phyloP scores from a whole-genome alignment of 257 asterid genomes.

The Parsonsia alboflavescens region DNA sequence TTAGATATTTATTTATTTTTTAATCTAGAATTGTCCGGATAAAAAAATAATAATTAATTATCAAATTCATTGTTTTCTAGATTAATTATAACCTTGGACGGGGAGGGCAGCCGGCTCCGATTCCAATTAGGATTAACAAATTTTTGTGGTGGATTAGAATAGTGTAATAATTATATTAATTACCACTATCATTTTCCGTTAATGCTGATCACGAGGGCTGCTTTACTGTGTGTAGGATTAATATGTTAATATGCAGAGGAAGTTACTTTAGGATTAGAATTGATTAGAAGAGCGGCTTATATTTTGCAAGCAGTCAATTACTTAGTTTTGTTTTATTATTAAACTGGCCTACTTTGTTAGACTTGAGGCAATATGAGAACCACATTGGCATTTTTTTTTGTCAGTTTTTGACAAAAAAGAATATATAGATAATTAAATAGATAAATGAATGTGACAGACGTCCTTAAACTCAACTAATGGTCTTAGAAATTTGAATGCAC shows the following conservation, averaged over 20 bases:
- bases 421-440: too few species aligned
- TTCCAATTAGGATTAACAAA: not conserved
- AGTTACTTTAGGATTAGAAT: not conserved
- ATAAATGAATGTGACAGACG: too few species aligned
- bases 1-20: too few species aligned
- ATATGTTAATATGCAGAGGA: not conserved
- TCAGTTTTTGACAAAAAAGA: too few species aligned
- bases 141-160: not conserved
- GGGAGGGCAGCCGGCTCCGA: too few species aligned
- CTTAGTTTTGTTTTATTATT: conserved; percentile 2
- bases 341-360: not conserved
- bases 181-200: not conserved
- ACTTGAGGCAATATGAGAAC: too few species aligned
- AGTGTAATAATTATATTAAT: not conserved
- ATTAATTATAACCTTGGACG: too few species aligned
- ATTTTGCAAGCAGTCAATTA: not conserved
- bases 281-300: not conserved
- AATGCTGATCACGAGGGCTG: not conserved
- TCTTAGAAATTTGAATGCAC: conserved; percentile 19
- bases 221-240: not conserved
- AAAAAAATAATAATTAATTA: too few species aligned
- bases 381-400: too few species aligned
- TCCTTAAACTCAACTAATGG: conserved; percentile 24
- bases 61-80: too few species aligned
- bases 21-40: too few species aligned